Evolutionary conservation across 305 asterid species (phyloP).

Genomic region (Ilex paraguariensis): DNA sequence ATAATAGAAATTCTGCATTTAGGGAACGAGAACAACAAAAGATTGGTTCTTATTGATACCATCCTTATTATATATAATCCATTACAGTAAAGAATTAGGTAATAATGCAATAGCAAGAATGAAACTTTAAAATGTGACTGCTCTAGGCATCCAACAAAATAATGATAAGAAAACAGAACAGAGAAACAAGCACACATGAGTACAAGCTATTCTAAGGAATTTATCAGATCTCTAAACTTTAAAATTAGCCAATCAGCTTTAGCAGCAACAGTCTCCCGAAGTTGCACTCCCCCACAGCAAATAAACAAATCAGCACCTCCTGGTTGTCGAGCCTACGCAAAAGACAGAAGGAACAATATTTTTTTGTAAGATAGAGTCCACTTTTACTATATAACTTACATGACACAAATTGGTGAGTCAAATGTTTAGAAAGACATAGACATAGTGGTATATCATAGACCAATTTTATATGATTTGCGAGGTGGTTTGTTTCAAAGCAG

Average conservation of each 20-base stretch:
- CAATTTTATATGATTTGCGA: too few relatives aligned
- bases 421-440: background rate
- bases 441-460: background rate
- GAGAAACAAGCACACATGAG: background rate
- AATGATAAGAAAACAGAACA: background rate
- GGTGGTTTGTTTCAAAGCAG: too few relatives aligned
- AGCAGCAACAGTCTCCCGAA: slow-evolving; percentile 75
- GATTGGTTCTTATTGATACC: too few relatives aligned
- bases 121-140: too few relatives aligned
- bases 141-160: background rate
- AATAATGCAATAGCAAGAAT: too few relatives aligned
- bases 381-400: too few relatives aligned
- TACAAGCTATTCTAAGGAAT: slow-evolving; percentile 40
- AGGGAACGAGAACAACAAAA: too few relatives aligned
- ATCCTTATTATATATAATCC: too few relatives aligned
- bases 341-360: background rate
- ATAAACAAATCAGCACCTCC: slow-evolving; percentile 87
- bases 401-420: too few relatives aligned
- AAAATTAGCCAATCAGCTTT: slow-evolving; percentile 91
- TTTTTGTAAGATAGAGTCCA: too few relatives aligned
- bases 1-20: too few relatives aligned
- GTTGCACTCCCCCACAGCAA: slow-evolving; percentile 85
- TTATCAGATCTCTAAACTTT: slow-evolving; percentile 65
- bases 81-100: background rate
- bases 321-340: slow-evolving; percentile 68